phyloP scores from a whole-genome alignment of 306 rosid species.

The Pueraria montana region DNA sequence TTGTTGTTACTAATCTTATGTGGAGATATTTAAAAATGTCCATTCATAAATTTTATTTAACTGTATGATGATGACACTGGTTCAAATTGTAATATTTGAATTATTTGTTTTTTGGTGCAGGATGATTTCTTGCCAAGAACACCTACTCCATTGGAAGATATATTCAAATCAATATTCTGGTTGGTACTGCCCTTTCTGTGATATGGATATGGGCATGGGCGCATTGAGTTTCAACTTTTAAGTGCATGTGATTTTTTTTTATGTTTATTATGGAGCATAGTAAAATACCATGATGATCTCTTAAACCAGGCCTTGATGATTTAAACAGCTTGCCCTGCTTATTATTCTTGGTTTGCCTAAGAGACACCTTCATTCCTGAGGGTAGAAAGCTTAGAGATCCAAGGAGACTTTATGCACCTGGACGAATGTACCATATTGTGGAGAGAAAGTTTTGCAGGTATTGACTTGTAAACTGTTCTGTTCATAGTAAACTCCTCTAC shows the following conservation, averaged over 20 bases:
- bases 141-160: conserved; percentile 91
- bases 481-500: too few relatives aligned
- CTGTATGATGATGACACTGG: conserved; percentile 14
- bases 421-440: conserved; percentile 90
- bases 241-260: conserved; percentile 15
- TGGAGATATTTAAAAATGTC: not conserved
- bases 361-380: conserved; percentile 94
- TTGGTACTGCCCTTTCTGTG: conserved; percentile 51
- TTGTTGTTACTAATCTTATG: conserved; percentile 27
- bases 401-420: conserved; percentile 95
- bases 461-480: not conserved
- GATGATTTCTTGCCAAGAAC: conserved; percentile 99
- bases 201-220: conserved; percentile 20
- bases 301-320: conserved; percentile 77
- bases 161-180: conserved; percentile 93
- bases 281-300: conserved; percentile 61
- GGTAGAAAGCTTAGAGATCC: conserved; percentile 89
- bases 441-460: conserved; percentile 98
- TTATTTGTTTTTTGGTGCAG: conserved; percentile 52
- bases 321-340: conserved; percentile 98
- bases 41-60: conserved; percentile 8
- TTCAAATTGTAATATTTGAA: not conserved
- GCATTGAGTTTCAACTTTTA: conserved; percentile 24
- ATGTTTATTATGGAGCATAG: conserved; percentile 49
- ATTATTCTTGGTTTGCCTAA: conserved; percentile 85